These are phyloP conservation scores for Gentiana dahurica DNA, from an alignment of 257 asterid genomes.

Conservation along the genomic window DNA sequence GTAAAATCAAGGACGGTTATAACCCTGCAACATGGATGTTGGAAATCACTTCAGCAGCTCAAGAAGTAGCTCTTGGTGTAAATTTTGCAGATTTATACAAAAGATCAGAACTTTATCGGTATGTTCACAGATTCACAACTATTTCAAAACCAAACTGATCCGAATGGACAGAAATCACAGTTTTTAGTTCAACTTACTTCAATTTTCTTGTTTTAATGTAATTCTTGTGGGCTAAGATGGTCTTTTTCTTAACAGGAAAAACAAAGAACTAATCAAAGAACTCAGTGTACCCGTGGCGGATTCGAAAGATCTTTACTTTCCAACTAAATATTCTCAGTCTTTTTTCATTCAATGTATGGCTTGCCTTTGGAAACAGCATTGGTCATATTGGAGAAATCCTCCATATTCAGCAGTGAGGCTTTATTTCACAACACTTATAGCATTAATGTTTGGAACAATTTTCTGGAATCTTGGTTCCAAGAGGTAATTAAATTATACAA, in stretches of 20 bases:
- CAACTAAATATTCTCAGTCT: slow-evolving; percentile 46
- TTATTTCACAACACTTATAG: slow-evolving; percentile 55
- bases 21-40: slow-evolving; percentile 76
- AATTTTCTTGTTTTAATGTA: too few relatives aligned
- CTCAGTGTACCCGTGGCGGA: slow-evolving; percentile 43
- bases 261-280: slow-evolving; percentile 55
- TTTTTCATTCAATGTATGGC: slow-evolving; percentile 62
- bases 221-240: too few relatives aligned
- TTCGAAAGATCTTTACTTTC: slow-evolving; percentile 44
- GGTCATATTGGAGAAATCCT: slow-evolving; percentile 82
- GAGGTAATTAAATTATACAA: slow-evolving; percentile 25
- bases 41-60: slow-evolving; percentile 43
- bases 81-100: slow-evolving; percentile 35
- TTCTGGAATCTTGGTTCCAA: slow-evolving; percentile 67
- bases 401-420: slow-evolving; percentile 68
- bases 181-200: too few relatives aligned
- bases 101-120: slow-evolving; percentile 38
- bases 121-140: neutral
- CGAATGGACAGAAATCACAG: too few relatives aligned
- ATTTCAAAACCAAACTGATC: too few relatives aligned
- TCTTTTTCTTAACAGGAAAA: slow-evolving; percentile 34
- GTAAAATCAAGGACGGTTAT: slow-evolving; percentile 35
- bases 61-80: slow-evolving; percentile 35
- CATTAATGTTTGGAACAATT: slow-evolving; percentile 63
- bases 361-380: slow-evolving; percentile 75